Conservation (phyloP, 2,329 filamentous ascomycete genomes). For the Neonectria faginata region DNA sequence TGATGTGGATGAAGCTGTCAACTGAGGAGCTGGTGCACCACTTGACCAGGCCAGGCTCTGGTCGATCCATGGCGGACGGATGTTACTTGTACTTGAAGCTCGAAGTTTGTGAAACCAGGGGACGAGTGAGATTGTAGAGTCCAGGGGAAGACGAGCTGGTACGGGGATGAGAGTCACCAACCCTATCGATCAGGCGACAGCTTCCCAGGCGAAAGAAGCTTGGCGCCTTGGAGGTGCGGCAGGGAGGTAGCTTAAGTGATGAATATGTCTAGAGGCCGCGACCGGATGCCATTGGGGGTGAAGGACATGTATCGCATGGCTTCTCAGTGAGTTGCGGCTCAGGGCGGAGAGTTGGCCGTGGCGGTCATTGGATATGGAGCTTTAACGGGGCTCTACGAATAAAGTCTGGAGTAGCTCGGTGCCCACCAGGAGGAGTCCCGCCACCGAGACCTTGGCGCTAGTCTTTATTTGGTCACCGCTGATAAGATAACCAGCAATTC, state of each 20-base stretch:
- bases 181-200: conserved; percentile 18
- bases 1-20: conserved; percentile 74
- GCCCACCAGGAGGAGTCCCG: conserved; percentile 5
- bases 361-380: conserved; percentile 21
- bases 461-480: conserved; percentile 25
- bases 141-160: neutral
- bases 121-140: neutral
- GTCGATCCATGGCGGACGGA: conserved; percentile 63
- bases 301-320: conserved; percentile 27
- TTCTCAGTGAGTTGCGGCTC: conserved; percentile 18
- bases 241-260: neutral
- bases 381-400: neutral
- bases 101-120: neutral
- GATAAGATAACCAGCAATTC: conserved; percentile 42
- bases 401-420: conserved; percentile 21
- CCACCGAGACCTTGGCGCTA: conserved; percentile 29
- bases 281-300: conserved; percentile 29
- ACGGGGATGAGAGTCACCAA: conserved; percentile 4
- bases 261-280: conserved; percentile 8
- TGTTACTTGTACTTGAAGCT: conserved; percentile 9
- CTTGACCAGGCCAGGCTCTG: conserved; percentile 72
- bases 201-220: conserved; percentile 1
- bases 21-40: conserved; percentile 71
- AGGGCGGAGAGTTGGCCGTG: conserved; percentile 21
- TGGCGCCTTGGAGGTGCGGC: neutral